Evolutionary conservation across 2,329 filamentous ascomycete species (phyloP).

Genomic region (Paecilomyces formosus): DNA sequence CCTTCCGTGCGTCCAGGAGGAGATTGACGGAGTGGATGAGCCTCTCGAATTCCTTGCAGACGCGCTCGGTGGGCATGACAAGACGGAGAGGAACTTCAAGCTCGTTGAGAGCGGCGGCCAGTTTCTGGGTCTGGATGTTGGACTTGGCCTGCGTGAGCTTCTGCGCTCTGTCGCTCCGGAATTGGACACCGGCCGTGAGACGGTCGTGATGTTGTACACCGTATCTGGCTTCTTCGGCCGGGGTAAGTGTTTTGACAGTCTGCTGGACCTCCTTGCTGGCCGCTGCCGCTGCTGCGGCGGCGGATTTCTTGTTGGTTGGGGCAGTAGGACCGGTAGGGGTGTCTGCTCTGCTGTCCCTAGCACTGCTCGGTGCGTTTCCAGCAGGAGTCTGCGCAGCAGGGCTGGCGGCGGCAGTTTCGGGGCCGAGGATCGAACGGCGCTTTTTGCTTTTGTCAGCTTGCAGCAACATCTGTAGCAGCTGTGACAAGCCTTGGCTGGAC

Average conservation of each 20-base stretch:
- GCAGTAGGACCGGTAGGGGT: slow-evolving; percentile 23
- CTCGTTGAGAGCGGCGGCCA: slow-evolving; percentile 40
- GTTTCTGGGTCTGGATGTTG: slow-evolving; percentile 43
- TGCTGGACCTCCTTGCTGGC: slow-evolving; percentile 31
- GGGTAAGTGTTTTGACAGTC: slow-evolving; percentile 62
- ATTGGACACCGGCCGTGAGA: slow-evolving; percentile 75
- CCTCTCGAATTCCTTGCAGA: slow-evolving; percentile 43
- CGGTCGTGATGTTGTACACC: slow-evolving; percentile 82
- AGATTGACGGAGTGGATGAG: slow-evolving; percentile 41
- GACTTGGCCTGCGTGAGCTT: slow-evolving; percentile 45
- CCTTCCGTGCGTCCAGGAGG: slow-evolving; percentile 41
- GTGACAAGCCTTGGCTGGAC: slow-evolving; percentile 69
- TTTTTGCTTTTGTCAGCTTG: slow-evolving; percentile 84
- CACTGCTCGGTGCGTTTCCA: slow-evolving; percentile 25
- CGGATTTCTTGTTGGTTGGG: slow-evolving; percentile 25
- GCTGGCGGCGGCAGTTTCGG: slow-evolving; percentile 44
- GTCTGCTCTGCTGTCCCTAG: slow-evolving; percentile 29
- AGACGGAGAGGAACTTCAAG: slow-evolving; percentile 40
- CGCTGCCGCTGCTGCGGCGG: slow-evolving; percentile 32
- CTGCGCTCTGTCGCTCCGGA: slow-evolving; percentile 60
- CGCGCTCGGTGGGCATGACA: slow-evolving; percentile 44
- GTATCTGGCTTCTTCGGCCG: slow-evolving; percentile 70
- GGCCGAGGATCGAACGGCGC: slow-evolving; percentile 61
- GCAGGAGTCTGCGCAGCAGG: slow-evolving; percentile 48
- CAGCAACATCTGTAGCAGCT: slow-evolving; percentile 74